Evolutionary conservation across 495 filamentous ascomycete genomes (phyloP).

Genomic region (Lasiosphaeria hispida): DNA sequence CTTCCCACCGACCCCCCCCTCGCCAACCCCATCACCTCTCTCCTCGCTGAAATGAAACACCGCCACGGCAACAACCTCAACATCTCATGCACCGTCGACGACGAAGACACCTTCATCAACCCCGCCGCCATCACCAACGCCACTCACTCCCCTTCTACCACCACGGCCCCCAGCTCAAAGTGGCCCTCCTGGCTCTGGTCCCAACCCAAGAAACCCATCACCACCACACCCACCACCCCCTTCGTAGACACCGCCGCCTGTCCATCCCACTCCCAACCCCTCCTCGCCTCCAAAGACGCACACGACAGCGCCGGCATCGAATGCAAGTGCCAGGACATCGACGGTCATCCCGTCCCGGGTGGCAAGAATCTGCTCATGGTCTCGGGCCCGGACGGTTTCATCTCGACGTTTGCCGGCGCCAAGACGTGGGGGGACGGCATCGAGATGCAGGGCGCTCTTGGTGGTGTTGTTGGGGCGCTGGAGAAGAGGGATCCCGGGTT

Average conservation of each 20-base stretch:
- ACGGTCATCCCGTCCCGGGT: background rate
- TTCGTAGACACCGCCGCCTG: background rate
- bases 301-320: background rate
- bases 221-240: background rate
- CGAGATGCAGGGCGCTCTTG: slow-evolving; percentile 65
- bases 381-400: slow-evolving; percentile 88
- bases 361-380: slow-evolving; percentile 67
- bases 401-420: slow-evolving; percentile 71
- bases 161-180: background rate
- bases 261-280: slow-evolving; percentile 2
- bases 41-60: slow-evolving; percentile 58
- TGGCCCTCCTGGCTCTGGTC: background rate
- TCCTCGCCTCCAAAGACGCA: background rate
- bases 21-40: slow-evolving; percentile 46
- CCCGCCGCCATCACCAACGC: slow-evolving; percentile 3
- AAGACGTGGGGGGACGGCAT: slow-evolving; percentile 69
- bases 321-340: slow-evolving; percentile 1
- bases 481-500: slow-evolving; percentile 17
- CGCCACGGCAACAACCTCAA: slow-evolving; percentile 54
- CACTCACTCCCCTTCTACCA: background rate
- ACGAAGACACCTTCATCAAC: slow-evolving; percentile 63
- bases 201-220: background rate
- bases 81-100: slow-evolving; percentile 76
- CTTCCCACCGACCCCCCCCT: background rate
- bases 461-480: slow-evolving; percentile 40